A percentile compares a stretch with the other conserved stretches of the same genome.
These are phyloP conservation scores for Forsythia viridissima DNA, from an alignment of 257 asterid genomes.

Conservation along the genomic window DNA sequence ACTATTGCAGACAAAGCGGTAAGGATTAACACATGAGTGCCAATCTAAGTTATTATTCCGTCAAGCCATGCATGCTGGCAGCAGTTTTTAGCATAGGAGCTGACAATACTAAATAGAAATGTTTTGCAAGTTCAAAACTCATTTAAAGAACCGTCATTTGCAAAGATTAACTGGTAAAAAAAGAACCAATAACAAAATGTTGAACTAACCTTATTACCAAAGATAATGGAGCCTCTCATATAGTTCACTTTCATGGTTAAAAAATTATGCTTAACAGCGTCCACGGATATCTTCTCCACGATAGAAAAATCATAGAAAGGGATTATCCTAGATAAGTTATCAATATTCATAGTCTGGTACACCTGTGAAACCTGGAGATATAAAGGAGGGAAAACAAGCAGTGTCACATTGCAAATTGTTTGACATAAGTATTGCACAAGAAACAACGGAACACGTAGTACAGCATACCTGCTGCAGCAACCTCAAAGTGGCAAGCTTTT, in stretches of 20 bases:
- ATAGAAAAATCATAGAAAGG: constrained; percentile 72
- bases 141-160: background rate
- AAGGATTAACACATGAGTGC: background rate
- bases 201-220: constrained; percentile 65
- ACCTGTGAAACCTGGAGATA: constrained; percentile 76
- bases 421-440: background rate
- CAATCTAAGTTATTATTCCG: background rate
- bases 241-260: constrained; percentile 75
- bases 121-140: background rate
- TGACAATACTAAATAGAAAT: too few species aligned
- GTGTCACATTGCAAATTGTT: background rate
- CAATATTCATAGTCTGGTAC: constrained; percentile 78
- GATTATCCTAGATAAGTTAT: constrained; percentile 58
- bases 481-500: constrained; percentile 81
- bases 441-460: background rate
- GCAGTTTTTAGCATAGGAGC: background rate
- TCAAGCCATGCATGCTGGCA: background rate
- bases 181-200: background rate
- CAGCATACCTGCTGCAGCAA: constrained; percentile 72
- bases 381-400: constrained; percentile 12
- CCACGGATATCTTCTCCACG: constrained; percentile 88
- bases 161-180: background rate
- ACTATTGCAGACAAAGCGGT: background rate
- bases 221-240: constrained; percentile 70
- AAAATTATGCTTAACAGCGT: constrained; percentile 75